Evolutionary conservation across 495 filamentous ascomycete species (phyloP).

Genomic region (Gamarada debralockiae): DNA sequence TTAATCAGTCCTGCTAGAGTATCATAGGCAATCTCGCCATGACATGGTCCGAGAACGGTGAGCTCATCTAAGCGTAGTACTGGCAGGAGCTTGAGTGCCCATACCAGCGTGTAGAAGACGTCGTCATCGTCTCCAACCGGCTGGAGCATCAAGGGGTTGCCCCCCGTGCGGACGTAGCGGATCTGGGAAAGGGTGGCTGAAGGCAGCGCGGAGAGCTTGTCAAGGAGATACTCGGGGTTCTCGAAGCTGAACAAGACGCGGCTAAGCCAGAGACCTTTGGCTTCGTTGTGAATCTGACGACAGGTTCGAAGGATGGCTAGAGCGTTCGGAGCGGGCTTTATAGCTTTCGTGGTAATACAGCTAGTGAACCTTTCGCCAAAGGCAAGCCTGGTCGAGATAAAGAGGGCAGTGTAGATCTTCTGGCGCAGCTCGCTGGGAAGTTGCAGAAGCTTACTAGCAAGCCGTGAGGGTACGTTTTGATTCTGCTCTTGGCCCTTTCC

Average conservation of each 20-base stretch:
- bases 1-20: slow-evolving; percentile 23
- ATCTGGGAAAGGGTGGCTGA: slow-evolving; percentile 21
- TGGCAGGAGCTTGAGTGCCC: slow-evolving; percentile 22
- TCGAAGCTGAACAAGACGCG: slow-evolving; percentile 22
- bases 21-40: slow-evolving; percentile 12
- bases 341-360: neutral
- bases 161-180: slow-evolving; percentile 17
- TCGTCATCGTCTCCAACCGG: slow-evolving; percentile 7
- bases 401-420: neutral
- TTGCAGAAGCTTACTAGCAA: neutral
- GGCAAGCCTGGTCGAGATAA: neutral
- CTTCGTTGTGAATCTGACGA: slow-evolving; percentile 21
- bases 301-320: slow-evolving; percentile 21
- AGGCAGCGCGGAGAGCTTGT: slow-evolving; percentile 18
- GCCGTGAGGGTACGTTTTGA: too few relatives aligned
- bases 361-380: neutral
- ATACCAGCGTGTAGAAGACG: slow-evolving; percentile 17
- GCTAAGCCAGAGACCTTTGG: slow-evolving; percentile 16
- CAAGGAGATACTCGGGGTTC: slow-evolving; percentile 13
- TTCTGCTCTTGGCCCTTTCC: too few relatives aligned
- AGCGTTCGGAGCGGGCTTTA: neutral
- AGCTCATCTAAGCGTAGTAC: slow-evolving; percentile 19
- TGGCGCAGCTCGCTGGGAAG: neutral
- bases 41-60: slow-evolving; percentile 16
- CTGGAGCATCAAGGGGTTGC: slow-evolving; percentile 14